Evolutionary conservation across 441 rosid genomes (phyloP).

Genomic region (Erodium texanum): DNA sequence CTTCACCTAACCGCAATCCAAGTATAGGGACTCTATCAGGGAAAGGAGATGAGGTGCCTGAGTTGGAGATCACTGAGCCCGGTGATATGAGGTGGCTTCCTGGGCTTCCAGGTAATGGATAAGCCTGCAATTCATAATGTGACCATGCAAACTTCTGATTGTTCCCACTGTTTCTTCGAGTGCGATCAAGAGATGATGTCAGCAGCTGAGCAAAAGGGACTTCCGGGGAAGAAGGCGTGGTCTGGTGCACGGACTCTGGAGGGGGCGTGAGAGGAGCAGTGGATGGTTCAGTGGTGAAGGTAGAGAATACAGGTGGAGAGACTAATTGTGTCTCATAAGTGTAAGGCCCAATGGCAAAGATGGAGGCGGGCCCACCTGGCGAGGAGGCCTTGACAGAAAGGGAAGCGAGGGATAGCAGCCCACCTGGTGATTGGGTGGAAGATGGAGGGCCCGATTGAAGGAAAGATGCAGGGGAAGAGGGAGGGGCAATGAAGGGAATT

Average conservation of each 20-base stretch:
- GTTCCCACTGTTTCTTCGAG: slow-evolving; percentile 54
- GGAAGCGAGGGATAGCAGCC: slow-evolving; percentile 46
- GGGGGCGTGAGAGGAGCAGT: slow-evolving; percentile 95
- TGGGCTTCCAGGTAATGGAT: slow-evolving; percentile 72
- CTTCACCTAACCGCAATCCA: slow-evolving; percentile 53
- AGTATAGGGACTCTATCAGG: slow-evolving; percentile 54
- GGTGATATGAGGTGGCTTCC: slow-evolving; percentile 77
- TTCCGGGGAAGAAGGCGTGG: slow-evolving; percentile 93
- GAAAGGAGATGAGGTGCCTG: slow-evolving; percentile 92
- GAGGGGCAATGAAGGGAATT: slow-evolving; percentile 85
- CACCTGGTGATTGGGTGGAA: slow-evolving; percentile 25
- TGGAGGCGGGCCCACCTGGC: slow-evolving; percentile 52
- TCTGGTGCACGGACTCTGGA: slow-evolving; percentile 65
- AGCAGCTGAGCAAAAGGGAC: slow-evolving; percentile 88
- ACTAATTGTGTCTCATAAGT: slow-evolving; percentile 92
- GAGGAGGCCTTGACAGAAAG: slow-evolving; percentile 42
- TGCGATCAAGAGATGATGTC: slow-evolving; percentile 83
- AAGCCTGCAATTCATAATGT: slow-evolving; percentile 63
- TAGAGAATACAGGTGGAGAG: slow-evolving; percentile 90
- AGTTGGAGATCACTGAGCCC: slow-evolving; percentile 70
- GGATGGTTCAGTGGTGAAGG: slow-evolving; percentile 81
- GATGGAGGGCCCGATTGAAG: slow-evolving; percentile 87
- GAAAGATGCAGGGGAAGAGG: slow-evolving; percentile 91
- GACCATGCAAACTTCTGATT: slow-evolving; percentile 59
- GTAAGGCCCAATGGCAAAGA: slow-evolving; percentile 76